Conservation (phyloP, 2,329 filamentous ascomycete genomes). For the Aspergillus unguis region DNA sequence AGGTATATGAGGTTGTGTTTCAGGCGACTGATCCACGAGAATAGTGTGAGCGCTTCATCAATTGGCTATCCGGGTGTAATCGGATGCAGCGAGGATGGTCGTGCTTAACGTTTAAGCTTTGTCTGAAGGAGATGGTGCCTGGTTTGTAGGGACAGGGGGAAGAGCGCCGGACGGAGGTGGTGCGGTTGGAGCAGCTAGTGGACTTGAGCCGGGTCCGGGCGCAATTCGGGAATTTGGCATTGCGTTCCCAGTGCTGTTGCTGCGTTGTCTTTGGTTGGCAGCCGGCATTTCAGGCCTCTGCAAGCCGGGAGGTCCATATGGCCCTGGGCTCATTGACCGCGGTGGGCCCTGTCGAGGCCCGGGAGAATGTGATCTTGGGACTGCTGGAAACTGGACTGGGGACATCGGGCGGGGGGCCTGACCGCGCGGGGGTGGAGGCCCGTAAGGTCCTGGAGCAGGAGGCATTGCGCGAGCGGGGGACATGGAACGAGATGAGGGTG, state of each 20-base stretch:
- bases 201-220: slow-evolving; percentile 25
- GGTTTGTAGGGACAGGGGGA: slow-evolving; percentile 43
- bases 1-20: no score
- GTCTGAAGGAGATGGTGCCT: slow-evolving; percentile 30
- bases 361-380: slow-evolving; percentile 36
- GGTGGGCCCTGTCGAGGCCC: slow-evolving; percentile 24
- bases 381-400: slow-evolving; percentile 35
- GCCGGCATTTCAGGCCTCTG: slow-evolving; percentile 40
- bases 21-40: no score
- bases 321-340: slow-evolving; percentile 42
- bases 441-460: slow-evolving; percentile 24
- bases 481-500: slow-evolving; percentile 36
- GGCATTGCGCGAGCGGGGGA: slow-evolving; percentile 33
- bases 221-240: slow-evolving; percentile 18
- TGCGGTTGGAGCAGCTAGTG: slow-evolving; percentile 22
- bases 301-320: slow-evolving; percentile 41
- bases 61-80: no score
- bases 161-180: slow-evolving; percentile 38
- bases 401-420: slow-evolving; percentile 31
- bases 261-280: slow-evolving; percentile 36
- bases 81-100: no score
- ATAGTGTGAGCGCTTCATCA: no score
- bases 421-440: slow-evolving; percentile 27
- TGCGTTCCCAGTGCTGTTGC: slow-evolving; percentile 43
- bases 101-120: slow-evolving; percentile 6